A percentile compares a stretch with the other conserved stretches of the same genome.
Evolutionary conservation across 768 basidiomycete species (phyloP).

Genomic region (Pleurotus tuber-regium): DNA sequence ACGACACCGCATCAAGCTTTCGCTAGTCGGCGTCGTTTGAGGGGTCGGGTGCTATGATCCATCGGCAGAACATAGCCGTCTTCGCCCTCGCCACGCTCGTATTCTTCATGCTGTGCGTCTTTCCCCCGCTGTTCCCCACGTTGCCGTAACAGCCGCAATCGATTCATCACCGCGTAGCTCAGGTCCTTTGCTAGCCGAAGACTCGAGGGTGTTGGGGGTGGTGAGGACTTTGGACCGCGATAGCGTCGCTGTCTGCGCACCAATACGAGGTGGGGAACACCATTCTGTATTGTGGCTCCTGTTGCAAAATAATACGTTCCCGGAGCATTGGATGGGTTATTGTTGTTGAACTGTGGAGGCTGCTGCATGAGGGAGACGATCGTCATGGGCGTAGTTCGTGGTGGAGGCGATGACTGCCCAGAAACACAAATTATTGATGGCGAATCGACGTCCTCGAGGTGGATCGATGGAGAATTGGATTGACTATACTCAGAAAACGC

Average conservation of each 20-base stretch:
- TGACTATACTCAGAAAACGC: not conserved
- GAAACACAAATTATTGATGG: not conserved
- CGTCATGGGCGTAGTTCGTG: not conserved
- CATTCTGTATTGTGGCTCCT: not conserved
- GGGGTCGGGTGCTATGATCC: no score
- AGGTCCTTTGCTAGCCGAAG: no score
- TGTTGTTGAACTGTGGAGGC: not conserved
- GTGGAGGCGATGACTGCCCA: not conserved
- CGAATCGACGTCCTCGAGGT: not conserved
- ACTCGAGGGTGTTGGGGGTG: no score
- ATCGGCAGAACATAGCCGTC: no score
- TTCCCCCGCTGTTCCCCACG: no score
- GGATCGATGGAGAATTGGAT: not conserved
- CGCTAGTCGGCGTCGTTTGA: no score
- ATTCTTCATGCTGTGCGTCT: no score
- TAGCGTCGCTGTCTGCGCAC: not conserved
- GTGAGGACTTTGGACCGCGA: not conserved
- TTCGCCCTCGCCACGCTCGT: no score
- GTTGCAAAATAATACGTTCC: not conserved
- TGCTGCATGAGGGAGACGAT: not conserved
- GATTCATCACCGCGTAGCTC: no score
- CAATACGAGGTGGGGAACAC: not conserved
- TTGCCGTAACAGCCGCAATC: no score
- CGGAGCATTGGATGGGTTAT: not conserved
- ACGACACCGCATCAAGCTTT: no score